Evolutionary conservation across 2,329 filamentous ascomycete species (phyloP), one percentile per base, ranked within the genome.

Genomic region (Calonectria pteridis): DNA sequence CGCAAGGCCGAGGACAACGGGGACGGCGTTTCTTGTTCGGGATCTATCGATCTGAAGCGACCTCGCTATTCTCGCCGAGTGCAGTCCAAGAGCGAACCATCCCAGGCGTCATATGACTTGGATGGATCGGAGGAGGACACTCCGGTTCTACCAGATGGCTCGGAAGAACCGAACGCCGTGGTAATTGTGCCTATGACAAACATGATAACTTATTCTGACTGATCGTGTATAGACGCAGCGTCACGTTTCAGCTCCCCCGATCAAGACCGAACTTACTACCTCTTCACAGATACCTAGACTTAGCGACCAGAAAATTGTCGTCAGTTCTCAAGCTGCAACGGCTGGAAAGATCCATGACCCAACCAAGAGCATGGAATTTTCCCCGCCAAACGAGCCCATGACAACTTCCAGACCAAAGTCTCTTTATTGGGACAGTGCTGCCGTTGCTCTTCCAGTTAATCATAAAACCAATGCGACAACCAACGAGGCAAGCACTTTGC

Each of bases 61-160:
- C 84, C 84, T 14, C 81, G 81, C 33, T 88, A 88, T 72, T 87
- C 85, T 59, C 84, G 86, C n/a, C 84, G 87, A 46, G 81, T 86
- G 28, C 85, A 88, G 73, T 88, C 87, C 59, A 88, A 86, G 77
- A 89, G 87, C 74, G 87, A 89, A 77, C 86, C 87, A 37, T 80
- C 77, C 2, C 79, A 82, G 18, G 67, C 65, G 14, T 79, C 78
- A 1, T 75, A 80, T 51, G 76, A 76, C 10, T 71, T 77, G 9
- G 81, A 82, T n/a, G 73, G 43, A 23, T 50, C 63, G 31, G 74
- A 72, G 11, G 40, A 59, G 23, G 75, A 76, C 13, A 40, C 64
- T n/a, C n/a, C 31, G 14, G 59, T 26, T 28, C 53, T 73, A 16
- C 46, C 33, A 23, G 31, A 53, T 9, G 66, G 64, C 10, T 33